Evolutionary conservation across 306 rosid species (phyloP).

Genomic region (Trichosanthes cucumerina): DNA sequence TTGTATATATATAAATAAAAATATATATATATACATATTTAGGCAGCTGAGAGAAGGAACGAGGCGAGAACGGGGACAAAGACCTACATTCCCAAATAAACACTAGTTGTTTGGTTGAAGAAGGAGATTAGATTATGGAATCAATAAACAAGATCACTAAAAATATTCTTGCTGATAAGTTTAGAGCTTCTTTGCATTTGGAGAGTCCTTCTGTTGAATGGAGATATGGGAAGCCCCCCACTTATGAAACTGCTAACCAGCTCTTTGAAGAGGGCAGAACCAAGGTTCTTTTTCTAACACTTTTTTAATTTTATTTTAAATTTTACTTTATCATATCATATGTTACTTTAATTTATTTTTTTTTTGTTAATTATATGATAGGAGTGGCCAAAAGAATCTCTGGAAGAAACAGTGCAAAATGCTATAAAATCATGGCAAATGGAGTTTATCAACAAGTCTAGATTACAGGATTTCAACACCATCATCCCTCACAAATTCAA

Average conservation of each 20-base stretch:
- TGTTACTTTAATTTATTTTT: too few relatives aligned
- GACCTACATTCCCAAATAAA: too few relatives aligned
- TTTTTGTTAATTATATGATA: background rate
- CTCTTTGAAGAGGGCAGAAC: constrained; percentile 59
- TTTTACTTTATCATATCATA: background rate
- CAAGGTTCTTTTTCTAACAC: constrained; percentile 19
- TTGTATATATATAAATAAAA: too few relatives aligned
- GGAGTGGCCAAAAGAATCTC: constrained; percentile 53
- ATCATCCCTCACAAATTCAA: constrained; percentile 36
- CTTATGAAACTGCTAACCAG: constrained; percentile 33
- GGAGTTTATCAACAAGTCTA: constrained; percentile 41
- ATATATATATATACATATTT: too few relatives aligned
- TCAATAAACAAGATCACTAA: background rate
- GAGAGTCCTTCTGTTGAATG: constrained; percentile 17
- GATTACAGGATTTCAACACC: constrained; percentile 34
- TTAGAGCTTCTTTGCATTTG: constrained; percentile 35
- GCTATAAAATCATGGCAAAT: constrained; percentile 42
- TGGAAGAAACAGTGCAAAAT: constrained; percentile 57
- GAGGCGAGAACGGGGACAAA: too few relatives aligned
- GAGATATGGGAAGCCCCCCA: constrained; percentile 70
- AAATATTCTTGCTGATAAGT: constrained; percentile 30
- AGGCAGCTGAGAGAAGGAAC: too few relatives aligned
- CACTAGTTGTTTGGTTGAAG: background rate
- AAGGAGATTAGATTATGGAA: constrained; percentile 4
- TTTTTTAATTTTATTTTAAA: background rate